These are phyloP conservation scores for Colletotrichum salicis DNA, from an alignment of 2,329 filamentous ascomycete genomes.

Conservation along the genomic window DNA sequence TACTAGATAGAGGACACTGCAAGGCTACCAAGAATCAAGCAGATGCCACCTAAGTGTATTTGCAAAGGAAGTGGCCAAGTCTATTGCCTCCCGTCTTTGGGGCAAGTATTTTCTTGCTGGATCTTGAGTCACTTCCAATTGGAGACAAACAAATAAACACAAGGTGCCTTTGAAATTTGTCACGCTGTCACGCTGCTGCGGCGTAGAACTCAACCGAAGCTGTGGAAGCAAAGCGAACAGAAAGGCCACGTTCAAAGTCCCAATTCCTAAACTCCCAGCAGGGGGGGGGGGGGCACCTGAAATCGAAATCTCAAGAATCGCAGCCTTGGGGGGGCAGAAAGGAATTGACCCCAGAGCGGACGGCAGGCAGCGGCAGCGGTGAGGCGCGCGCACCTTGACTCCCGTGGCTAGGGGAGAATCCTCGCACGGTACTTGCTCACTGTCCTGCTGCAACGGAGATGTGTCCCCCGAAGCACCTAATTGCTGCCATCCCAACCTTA, in stretches of 20 bases:
- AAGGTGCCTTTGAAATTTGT: neutral
- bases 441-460: constrained; percentile 25
- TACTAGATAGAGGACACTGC: neutral
- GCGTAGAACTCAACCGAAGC: constrained; percentile 18
- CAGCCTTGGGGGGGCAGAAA: constrained; percentile 28
- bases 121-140: constrained; percentile 18
- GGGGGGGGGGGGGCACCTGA: neutral
- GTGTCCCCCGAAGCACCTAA: constrained; percentile 9
- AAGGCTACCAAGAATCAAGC: neutral
- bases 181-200: neutral
- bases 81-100: neutral
- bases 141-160: neutral
- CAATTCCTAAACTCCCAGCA: neutral
- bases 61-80: neutral
- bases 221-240: neutral
- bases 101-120: neutral
- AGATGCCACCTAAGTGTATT: neutral
- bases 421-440: constrained; percentile 12
- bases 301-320: constrained; percentile 35
- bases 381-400: constrained; percentile 21
- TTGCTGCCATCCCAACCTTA: neutral
- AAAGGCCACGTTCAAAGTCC: constrained; percentile 20
- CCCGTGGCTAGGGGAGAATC: constrained; percentile 20
- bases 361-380: constrained; percentile 31
- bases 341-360: neutral